Base-by-base conservation (phyloP, 257 asterid species). In the Petrea volubilis region DNA sequence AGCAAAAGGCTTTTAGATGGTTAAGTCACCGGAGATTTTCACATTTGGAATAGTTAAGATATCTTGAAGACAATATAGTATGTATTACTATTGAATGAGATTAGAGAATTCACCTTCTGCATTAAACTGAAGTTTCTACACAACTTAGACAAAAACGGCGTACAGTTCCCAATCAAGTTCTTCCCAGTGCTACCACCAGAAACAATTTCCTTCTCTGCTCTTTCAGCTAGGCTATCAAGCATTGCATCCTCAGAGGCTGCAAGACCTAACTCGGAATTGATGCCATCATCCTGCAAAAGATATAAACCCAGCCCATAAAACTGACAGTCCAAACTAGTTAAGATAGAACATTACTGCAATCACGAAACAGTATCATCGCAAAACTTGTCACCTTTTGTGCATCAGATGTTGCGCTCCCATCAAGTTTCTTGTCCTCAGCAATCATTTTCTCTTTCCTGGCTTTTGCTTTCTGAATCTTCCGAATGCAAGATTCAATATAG, bases 191-290 rank as follows among this genome's bases (percentile, higher is more conserved):
- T 70, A 59, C 90, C 79, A 64, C 90, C 86, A 60, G 90, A 89
- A 72, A 91, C 80, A 72, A 94, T 91, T 87, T 94, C 98, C 80
- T 92, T 91, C 80, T 94, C 98, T 29, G 98, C 89, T 64, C 84
- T 84, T 84, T 91, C 96, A 5, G 92, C 83, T 14, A 94, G 86
- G 52, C 73, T 70, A 83, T 94, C 99, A 62, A 94, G 95, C 67
- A 88, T 47, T 67, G 97, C 96, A 85, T 94, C 99, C 59, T 92
- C 97, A 70, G 99, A 91, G 41, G 90, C 95, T 70, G 97, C 95
- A 67, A 94, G 78, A 20, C 99, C 99, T 74, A 94, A 78, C 85
- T 91, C 99, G 20, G 93, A 89, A 70, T 80, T 91, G 80, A 94
- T 92, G 72, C 85, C 80, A 25, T 75, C 78, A 65, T 83, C 92